Conservation (phyloP, 305 asterid genomes). For the Fraxinus floribunda region DNA sequence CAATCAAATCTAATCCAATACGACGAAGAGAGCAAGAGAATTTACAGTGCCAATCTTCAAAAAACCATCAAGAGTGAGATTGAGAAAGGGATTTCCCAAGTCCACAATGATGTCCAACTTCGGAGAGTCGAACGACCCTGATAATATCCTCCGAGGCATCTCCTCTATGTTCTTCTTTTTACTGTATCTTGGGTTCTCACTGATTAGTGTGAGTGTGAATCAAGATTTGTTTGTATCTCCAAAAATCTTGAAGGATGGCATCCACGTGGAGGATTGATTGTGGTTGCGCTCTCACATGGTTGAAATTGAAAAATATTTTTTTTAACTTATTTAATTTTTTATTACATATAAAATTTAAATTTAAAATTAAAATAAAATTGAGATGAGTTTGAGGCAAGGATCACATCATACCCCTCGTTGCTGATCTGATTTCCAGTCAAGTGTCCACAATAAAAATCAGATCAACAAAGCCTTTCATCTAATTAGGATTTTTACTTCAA, state of each 20-base stretch:
- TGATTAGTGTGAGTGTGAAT: background rate
- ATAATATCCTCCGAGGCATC: constrained; percentile 48
- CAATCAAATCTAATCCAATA: background rate
- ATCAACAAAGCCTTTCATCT: no score
- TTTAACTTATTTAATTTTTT: no score
- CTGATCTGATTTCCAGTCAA: no score
- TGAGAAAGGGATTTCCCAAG: constrained; percentile 69
- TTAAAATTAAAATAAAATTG: no score
- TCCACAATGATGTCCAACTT: constrained; percentile 57
- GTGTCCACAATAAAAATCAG: no score
- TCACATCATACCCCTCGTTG: no score
- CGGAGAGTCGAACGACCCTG: constrained; percentile 46
- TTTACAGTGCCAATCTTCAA: constrained; percentile 68
- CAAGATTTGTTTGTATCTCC: background rate
- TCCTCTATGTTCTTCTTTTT: background rate
- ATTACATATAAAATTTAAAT: no score
- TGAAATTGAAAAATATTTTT: no score
- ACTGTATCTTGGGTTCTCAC: background rate
- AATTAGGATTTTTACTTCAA: no score
- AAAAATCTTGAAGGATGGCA: background rate
- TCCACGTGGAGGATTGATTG: background rate
- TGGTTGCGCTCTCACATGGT: background rate
- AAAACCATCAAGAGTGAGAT: constrained; percentile 71
- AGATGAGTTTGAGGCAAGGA: no score
- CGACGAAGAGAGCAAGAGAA: background rate